Conservation (phyloP, 345 rosid genomes). For the Camelina neglecta region DNA sequence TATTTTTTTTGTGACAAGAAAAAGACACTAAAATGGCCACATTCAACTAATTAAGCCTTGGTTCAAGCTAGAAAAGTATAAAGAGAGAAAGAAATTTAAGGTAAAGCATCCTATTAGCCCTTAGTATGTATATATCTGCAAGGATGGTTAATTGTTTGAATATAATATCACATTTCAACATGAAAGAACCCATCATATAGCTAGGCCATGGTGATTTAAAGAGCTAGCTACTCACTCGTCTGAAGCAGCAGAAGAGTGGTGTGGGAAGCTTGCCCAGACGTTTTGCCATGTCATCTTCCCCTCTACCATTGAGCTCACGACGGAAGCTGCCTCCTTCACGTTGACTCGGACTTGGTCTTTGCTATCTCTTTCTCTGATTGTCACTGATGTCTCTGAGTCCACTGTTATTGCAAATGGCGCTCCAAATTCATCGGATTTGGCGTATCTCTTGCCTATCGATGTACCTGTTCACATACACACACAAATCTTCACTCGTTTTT, state of each 20-base stretch:
- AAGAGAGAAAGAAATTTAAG: too few relatives aligned
- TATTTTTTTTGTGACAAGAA: too few relatives aligned
- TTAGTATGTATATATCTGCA: too few relatives aligned
- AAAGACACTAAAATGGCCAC: too few relatives aligned
- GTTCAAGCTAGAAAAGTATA: too few relatives aligned
- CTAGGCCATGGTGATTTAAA: not conserved
- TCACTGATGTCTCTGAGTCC: constrained; percentile 68
- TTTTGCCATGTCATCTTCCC: constrained; percentile 81
- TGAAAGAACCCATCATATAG: too few relatives aligned
- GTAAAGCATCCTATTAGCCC: too few relatives aligned
- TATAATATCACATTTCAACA: too few relatives aligned
- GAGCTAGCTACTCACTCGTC: constrained; percentile 59
- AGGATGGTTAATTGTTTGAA: too few relatives aligned
- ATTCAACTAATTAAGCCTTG: too few relatives aligned
- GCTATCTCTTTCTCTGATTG: constrained; percentile 93
- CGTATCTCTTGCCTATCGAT: constrained; percentile 92
- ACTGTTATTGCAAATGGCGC: constrained; percentile 96
- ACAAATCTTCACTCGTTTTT: not conserved
- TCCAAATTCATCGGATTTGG: constrained; percentile 93
- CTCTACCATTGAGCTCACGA: constrained; percentile 66
- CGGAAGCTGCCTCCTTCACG: constrained; percentile 66
- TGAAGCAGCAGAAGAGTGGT: constrained; percentile 61
- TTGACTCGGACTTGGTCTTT: constrained; percentile 83
- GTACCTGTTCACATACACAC: constrained; percentile 56
- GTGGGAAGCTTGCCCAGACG: constrained; percentile 74